Base-by-base conservation (phyloP, 129 eudicot species). In the Ambrosia artemisiifolia region DNA sequence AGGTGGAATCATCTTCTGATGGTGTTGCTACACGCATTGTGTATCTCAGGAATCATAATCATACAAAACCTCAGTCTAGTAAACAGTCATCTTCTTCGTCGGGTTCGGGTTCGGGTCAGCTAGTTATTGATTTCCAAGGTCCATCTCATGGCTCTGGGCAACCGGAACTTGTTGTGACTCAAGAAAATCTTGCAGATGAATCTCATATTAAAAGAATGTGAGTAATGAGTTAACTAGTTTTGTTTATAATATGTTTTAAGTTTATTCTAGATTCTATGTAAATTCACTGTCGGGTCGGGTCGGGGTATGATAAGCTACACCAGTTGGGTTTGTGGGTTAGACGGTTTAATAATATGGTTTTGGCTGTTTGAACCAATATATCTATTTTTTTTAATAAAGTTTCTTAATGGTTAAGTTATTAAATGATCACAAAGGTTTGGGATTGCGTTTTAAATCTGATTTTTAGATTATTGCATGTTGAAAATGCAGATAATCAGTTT, bases 21-120 rank as follows among this genome's bases (percentile, higher is more conserved):
- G 96, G 95, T 3, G 87, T 83, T 61, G 77, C 87, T 63, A 90
- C 88, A 24, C 89, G 85, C 73, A 90, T 90, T 73, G 90, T 87
- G 49, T 86, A 86, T 54, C 85, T 76, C 67, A 88, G 90, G 2
- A 75, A 33, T 72, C 96, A 90, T 43, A 79, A 85, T 73, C 96
- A 90, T 69, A 88, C 89, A n/a, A 90, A 90, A 67, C 96, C 94
- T 43, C 83, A 71, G 46, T 81, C 90, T 54, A 79, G 78, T 16
- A 75, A 83, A 56, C 85, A 89, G 85, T 83, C 91, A 20, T 72
- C 83, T 24, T 83, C 85, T 14, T 70, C 86, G 2, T 72, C 76
- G 28, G 78, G 75, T 59, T 72, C 76, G 28, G 78, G 75, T 59
- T 66, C 85, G 19, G 30, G 19, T 67, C 70, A 78, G 44, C 79